These are phyloP conservation scores for Trichoderma hamatum DNA, from an alignment of 2,329 filamentous ascomycete species.

Conservation along the genomic window DNA sequence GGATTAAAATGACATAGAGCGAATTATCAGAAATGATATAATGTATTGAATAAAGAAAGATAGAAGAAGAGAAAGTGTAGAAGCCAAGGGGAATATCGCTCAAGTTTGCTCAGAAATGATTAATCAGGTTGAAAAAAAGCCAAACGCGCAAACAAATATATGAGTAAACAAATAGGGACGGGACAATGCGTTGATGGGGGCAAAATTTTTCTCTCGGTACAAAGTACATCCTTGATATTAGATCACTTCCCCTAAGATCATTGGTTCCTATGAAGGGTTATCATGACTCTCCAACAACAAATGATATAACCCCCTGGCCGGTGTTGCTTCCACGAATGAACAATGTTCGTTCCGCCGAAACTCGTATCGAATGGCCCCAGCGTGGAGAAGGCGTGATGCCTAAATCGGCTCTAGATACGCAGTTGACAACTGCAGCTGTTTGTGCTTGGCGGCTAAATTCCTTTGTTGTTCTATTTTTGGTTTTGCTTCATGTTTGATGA, in stretches of 20 bases:
- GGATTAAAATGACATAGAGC: background rate
- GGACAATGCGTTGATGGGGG: background rate
- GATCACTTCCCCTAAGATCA: background rate
- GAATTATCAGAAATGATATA: background rate
- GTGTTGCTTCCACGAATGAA: background rate
- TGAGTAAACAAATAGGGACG: background rate
- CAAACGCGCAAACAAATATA: background rate
- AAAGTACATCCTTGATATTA: background rate
- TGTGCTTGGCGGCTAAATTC: background rate
- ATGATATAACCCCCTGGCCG: background rate
- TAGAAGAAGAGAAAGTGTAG: background rate
- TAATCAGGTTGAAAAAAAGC: background rate
- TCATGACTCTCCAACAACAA: background rate
- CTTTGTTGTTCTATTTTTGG: background rate
- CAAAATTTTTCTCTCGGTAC: background rate
- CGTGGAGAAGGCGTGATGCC: background rate
- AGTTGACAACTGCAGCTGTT: background rate
- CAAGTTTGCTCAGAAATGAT: background rate
- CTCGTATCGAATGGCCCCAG: conserved; percentile 7
- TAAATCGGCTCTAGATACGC: background rate
- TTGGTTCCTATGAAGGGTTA: background rate
- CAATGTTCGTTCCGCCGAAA: background rate
- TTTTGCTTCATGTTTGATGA: background rate
- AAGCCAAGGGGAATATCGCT: background rate
- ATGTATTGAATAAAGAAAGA: background rate